Percentiles rank a stretch among this genome's conserved stretches.
phyloP scores from a whole-genome alignment of 1,139 yeast genomes.

The Candida labiduridarum region DNA sequence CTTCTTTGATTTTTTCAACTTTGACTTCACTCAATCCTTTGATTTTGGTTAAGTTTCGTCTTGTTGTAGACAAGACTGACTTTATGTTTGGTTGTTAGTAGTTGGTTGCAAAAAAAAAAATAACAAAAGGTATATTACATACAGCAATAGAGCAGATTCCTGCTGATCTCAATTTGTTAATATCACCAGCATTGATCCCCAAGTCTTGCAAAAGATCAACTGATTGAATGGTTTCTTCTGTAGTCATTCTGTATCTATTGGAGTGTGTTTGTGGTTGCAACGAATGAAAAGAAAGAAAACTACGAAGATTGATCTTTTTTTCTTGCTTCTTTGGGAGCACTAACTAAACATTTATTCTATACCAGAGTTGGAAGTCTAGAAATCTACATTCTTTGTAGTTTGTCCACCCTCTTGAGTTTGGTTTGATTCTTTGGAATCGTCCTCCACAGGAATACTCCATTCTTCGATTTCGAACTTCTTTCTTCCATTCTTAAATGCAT shows the following conservation, averaged over 20 bases:
- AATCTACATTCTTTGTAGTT: slow-evolving; percentile 41
- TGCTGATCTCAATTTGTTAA: slow-evolving; percentile 51
- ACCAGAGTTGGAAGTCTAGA: slow-evolving; percentile 18
- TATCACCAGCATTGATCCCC: slow-evolving; percentile 62
- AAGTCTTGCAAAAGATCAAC: slow-evolving; percentile 58
- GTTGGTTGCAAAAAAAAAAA: not conserved
- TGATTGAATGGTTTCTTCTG: slow-evolving; percentile 15
- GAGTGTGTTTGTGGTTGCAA: not conserved
- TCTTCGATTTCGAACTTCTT: slow-evolving; percentile 83
- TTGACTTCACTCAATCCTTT: slow-evolving; percentile 60
- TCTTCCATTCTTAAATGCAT: slow-evolving; percentile 83
- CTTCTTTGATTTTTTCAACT: slow-evolving; percentile 65
- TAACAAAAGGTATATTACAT: slow-evolving; percentile 17
- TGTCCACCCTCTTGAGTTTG: slow-evolving; percentile 24
- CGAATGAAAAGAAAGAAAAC: not conserved
- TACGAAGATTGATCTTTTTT: slow-evolving; percentile 3
- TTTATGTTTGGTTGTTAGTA: slow-evolving; percentile 18
- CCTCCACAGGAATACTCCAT: slow-evolving; percentile 96
- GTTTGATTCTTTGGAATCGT: slow-evolving; percentile 49
- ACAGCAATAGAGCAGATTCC: slow-evolving; percentile 60
- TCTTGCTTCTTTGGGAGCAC: not conserved
- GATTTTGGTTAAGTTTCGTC: slow-evolving; percentile 53
- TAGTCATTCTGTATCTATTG: slow-evolving; percentile 5
- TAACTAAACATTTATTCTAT: not conserved
- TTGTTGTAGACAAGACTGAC: slow-evolving; percentile 56